phyloP scores from a whole-genome alignment of 352 stramenopile species.

The Phytophthora agathidicida region DNA sequence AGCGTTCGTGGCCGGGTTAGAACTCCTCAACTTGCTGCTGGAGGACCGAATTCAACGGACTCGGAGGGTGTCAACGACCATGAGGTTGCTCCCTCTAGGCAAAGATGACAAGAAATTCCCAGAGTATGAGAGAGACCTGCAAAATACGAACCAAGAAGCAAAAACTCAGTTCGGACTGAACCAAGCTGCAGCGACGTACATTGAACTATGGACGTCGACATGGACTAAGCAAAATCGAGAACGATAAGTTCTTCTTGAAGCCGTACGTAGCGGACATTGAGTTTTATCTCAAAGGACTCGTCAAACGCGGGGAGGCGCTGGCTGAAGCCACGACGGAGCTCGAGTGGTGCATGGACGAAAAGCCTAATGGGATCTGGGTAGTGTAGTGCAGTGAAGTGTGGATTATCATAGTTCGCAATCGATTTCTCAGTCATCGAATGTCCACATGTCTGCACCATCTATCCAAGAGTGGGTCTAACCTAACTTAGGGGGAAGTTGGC shows the following conservation, averaged over 20 bases:
- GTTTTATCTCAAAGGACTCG: not conserved
- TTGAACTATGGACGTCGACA: conserved; percentile 14
- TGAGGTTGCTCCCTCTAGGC: conserved; percentile 2
- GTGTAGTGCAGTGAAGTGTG: too few species aligned
- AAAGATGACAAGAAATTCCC: conserved; percentile 9
- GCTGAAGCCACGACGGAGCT: conserved; percentile 4
- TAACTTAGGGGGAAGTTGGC: too few species aligned
- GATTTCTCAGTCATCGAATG: too few species aligned
- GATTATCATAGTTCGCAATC: too few species aligned
- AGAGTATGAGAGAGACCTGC: conserved; percentile 4
- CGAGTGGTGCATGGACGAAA: conserved; percentile 9
- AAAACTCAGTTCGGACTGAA: conserved; percentile 17
- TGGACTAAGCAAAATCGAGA: conserved; percentile 17
- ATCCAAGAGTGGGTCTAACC: too few species aligned
- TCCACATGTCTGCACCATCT: too few species aligned
- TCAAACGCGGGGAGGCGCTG: conserved; percentile 1
- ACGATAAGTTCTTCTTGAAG: conserved; percentile 21
- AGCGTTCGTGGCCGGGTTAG: conserved; percentile 18
- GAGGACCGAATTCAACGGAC: conserved; percentile 22
- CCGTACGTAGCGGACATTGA: conserved; percentile 2
- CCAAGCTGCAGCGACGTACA: conserved; percentile 3
- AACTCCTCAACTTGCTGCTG: conserved; percentile 23
- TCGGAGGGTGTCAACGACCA: conserved; percentile 6
- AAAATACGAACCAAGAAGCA: conserved; percentile 1
- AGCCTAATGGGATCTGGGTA: conserved; percentile 11